Base-by-base conservation (phyloP, 2,329 filamentous ascomycete genomes). In the Scedosporium apiospermum region DNA sequence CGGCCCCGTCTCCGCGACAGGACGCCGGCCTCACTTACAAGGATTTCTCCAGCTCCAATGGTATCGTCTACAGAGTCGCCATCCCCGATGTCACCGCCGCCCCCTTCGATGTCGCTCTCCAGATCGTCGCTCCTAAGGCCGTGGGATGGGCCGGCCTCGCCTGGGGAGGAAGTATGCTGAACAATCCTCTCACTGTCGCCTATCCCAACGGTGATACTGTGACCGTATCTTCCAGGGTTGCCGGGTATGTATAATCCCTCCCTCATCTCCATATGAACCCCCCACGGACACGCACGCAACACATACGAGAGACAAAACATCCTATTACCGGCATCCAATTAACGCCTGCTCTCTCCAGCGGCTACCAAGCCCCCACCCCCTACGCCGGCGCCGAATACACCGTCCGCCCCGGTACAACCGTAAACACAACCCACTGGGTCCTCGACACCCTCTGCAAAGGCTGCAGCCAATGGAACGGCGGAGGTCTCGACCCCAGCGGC, bases 151-250 rank as follows among this genome's bases (percentile, higher is more conserved):
- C 74, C 1, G 77, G 76, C 2, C 66, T 79, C 21, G 72, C 76
- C 10, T 79, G 76, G 76, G 77, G 76, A 30, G 76, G 76, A 3
- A 71, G 72, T 6, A 80, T 79, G 77, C 71, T 74, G 1, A 75
- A 77, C 63, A 74, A 75, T 44, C 77, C 77, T 2, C 68, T 79
- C 0, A 72, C 75, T 1, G 64, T 79, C 23, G 72, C 72, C 3
- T 80, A 77, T 77, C 65, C 71, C 18, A 77, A 76, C 65, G 75
- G 72, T 9, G 71, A 69, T 3, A 73, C 68, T n/a, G 73, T 72
- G 6, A 71, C 75, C 1, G 72, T 72, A 14, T 73, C 73, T 1
- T 72, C 72, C 12, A 68, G 74, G 26, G 73, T 73, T 65, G 73
- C 73, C 6, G 71, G 69, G 74, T 76, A 66, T 64, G 71, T 38